Evolutionary conservation across 331 rosid species (phyloP).

Genomic region (Quercus tomentella): DNA sequence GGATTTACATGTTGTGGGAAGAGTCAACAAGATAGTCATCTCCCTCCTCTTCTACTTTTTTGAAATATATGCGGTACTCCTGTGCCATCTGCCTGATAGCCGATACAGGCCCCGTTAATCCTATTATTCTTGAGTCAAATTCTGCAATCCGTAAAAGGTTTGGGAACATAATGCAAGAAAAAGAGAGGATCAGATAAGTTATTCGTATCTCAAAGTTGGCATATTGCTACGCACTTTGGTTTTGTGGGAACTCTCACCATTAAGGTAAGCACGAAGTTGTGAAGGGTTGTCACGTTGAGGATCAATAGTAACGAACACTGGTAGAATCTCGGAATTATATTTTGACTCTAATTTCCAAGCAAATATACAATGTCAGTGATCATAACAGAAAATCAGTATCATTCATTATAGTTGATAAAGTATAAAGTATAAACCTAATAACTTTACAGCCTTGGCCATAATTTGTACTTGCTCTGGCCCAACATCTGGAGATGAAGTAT

Average conservation of each 20-base stretch:
- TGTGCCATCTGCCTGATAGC: conserved; percentile 92
- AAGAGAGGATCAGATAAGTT: conserved; percentile 3
- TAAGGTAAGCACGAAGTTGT: conserved; percentile 76
- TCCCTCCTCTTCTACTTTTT: conserved; percentile 79
- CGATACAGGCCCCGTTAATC: conserved; percentile 69
- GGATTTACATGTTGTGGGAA: conserved; percentile 79
- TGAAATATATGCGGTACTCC: conserved; percentile 74
- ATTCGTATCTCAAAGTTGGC: neutral
- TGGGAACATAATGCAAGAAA: neutral
- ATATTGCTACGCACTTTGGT: neutral
- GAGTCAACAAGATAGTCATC: conserved; percentile 86
- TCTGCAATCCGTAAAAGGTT: conserved; percentile 41
- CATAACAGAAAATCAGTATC: conserved; percentile 6
- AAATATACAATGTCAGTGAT: conserved; percentile 18
- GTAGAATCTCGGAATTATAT: conserved; percentile 51
- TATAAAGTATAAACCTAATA: conserved; percentile 47
- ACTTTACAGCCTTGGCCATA: conserved; percentile 58
- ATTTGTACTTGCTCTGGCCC: conserved; percentile 80
- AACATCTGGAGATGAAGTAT: conserved; percentile 87
- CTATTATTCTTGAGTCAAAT: conserved; percentile 70
- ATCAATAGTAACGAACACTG: conserved; percentile 85
- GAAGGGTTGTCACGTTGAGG: conserved; percentile 86
- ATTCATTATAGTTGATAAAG: conserved; percentile 5
- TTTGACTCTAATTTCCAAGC: conserved; percentile 47
- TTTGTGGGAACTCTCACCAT: conserved; percentile 47